phyloP scores from a whole-genome alignment of 2,329 filamentous ascomycete genomes.

The Aureobasidium melanogenum region DNA sequence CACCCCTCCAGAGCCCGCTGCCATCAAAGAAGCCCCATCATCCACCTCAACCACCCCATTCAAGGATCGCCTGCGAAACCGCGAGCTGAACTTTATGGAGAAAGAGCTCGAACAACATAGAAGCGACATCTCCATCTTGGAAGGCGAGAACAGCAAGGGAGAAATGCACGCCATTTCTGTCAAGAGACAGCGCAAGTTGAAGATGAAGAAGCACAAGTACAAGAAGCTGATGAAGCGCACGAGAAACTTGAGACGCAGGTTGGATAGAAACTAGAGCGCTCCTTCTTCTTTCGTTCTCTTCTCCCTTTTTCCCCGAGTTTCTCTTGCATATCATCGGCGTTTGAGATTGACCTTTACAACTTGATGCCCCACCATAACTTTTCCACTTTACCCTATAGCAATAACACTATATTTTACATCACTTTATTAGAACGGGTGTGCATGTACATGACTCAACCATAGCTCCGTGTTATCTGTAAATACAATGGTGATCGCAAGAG shows the following conservation, averaged over 20 bases:
- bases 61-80: conserved; percentile 59
- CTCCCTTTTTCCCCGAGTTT: neutral
- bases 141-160: conserved; percentile 41
- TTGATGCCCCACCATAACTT: conserved; percentile 1
- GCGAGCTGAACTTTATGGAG: conserved; percentile 38
- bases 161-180: conserved; percentile 80
- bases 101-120: conserved; percentile 30
- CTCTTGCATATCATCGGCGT: conserved; percentile 5
- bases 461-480: too few species aligned
- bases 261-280: conserved; percentile 37
- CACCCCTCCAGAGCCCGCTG: conserved; percentile 31
- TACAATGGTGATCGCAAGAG: too few species aligned
- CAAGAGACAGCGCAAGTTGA: conserved; percentile 82
- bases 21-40: conserved; percentile 16
- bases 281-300: neutral
- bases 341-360: conserved; percentile 2
- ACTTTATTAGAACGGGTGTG: too few species aligned
- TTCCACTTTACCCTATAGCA: neutral
- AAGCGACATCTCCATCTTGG: conserved; percentile 9
- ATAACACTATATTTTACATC: neutral
- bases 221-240: conserved; percentile 98
- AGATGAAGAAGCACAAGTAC: conserved; percentile 99
- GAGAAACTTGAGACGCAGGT: conserved; percentile 76
- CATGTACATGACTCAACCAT: too few species aligned
- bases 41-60: conserved; percentile 40